Conservation (phyloP, 2,329 filamentous ascomycete species). For the Aspergillus sergii region DNA sequence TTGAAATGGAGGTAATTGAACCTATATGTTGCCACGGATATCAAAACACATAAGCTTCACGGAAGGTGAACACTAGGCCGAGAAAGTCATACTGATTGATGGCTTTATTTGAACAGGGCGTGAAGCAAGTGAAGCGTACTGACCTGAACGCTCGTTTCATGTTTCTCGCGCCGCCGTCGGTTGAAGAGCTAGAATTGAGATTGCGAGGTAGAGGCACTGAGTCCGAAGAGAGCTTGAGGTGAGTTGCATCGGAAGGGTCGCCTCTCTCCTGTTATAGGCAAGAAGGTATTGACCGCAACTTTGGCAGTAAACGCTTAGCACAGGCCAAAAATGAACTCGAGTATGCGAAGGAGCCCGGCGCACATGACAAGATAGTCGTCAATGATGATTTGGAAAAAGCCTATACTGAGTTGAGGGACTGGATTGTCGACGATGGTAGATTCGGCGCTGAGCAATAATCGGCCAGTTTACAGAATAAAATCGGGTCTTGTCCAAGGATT, state of each 20-base stretch:
- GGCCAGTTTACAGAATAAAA: not conserved
- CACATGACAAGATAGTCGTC: slow-evolving; percentile 66
- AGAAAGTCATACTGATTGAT: slow-evolving; percentile 11
- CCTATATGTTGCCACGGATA: not conserved
- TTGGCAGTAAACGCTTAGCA: slow-evolving; percentile 58
- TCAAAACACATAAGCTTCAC: not conserved
- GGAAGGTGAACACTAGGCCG: not conserved
- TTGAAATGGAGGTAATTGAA: slow-evolving; percentile 83
- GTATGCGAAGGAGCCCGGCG: slow-evolving; percentile 68
- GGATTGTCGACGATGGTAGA: slow-evolving; percentile 48
- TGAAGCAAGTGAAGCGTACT: slow-evolving; percentile 86
- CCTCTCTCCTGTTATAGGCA: not conserved
- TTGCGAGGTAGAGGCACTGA: slow-evolving; percentile 78
- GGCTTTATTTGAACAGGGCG: slow-evolving; percentile 58
- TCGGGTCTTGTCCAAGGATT: not conserved
- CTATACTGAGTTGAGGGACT: slow-evolving; percentile 57
- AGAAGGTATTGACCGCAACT: not conserved
- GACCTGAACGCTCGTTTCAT: slow-evolving; percentile 76
- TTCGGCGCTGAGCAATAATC: slow-evolving; percentile 33
- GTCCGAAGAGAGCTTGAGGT: slow-evolving; percentile 65
- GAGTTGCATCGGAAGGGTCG: not conserved
- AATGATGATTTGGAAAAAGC: slow-evolving; percentile 66
- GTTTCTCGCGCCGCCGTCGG: slow-evolving; percentile 79
- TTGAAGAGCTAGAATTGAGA: slow-evolving; percentile 72
- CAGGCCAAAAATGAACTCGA: slow-evolving; percentile 77